Conservation (phyloP, 805 yeast genomes). For the Tetrapisispora pingtungensis region DNA sequence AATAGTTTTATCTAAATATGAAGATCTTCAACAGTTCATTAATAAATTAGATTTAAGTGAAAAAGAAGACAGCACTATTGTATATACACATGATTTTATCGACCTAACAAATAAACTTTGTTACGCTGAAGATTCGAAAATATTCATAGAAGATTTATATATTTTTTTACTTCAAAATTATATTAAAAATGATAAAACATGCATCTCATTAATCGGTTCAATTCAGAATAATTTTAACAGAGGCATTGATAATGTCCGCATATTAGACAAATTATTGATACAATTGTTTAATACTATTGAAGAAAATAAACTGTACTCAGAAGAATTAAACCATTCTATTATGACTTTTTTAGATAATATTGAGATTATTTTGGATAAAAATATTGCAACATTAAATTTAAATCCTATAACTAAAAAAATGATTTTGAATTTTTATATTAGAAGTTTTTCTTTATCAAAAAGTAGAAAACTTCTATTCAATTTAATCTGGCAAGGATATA, state of each 20-base stretch:
- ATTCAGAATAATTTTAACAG: slow-evolving; percentile 11
- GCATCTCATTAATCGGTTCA: slow-evolving; percentile 11
- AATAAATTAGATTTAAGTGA: not conserved
- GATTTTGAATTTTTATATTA: slow-evolving; percentile 11
- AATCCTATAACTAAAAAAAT: slow-evolving; percentile 8
- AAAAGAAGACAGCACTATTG: too few species aligned
- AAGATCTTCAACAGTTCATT: slow-evolving; percentile 2
- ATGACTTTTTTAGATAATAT: not conserved
- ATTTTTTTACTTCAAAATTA: slow-evolving; percentile 18
- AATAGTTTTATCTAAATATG: not conserved
- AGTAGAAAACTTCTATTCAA: slow-evolving; percentile 10
- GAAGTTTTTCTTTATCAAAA: slow-evolving; percentile 6
- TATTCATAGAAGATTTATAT: slow-evolving; percentile 31
- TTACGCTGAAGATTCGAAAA: slow-evolving; percentile 3
- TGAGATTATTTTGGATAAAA: slow-evolving; percentile 6
- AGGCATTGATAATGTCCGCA: slow-evolving; percentile 14
- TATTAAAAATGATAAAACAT: slow-evolving; percentile 8
- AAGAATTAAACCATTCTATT: not conserved
- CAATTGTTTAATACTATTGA: not conserved
- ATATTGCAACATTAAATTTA: slow-evolving; percentile 7
- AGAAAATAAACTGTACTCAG: not conserved
- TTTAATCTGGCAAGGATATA: slow-evolving; percentile 7
- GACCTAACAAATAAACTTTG: slow-evolving; percentile 2
- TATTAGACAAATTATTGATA: slow-evolving; percentile 10
- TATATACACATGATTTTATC: not conserved